Evolutionary conservation across 2,329 filamentous ascomycete species (phyloP).

Genomic region (Talaromyces rugulosus): DNA sequence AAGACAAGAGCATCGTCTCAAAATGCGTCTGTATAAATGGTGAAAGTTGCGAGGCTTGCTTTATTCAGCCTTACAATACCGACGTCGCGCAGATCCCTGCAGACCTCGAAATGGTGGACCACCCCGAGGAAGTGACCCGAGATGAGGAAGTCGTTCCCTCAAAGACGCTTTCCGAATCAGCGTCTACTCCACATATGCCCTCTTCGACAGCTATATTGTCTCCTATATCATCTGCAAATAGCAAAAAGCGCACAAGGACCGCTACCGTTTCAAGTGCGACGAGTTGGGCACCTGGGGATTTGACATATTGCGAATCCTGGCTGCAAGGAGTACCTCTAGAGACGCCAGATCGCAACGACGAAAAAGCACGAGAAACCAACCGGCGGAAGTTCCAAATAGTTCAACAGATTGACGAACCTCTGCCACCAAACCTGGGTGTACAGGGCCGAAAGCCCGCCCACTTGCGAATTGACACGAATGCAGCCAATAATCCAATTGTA

Average conservation of each 20-base stretch:
- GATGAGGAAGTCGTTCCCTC: neutral
- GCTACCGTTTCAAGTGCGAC: constrained; percentile 33
- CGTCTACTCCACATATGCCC: constrained; percentile 9
- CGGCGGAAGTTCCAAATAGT: constrained; percentile 35
- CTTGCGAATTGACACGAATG: constrained; percentile 12
- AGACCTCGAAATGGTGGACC: neutral
- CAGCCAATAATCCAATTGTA: constrained; percentile 13
- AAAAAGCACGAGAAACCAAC: constrained; percentile 25
- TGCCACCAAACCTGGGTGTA: constrained; percentile 17
- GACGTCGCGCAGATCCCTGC: neutral
- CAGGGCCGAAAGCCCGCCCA: constrained; percentile 10
- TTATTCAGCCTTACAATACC: neutral
- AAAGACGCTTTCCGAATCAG: constrained; percentile 4
- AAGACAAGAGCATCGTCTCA: neutral
- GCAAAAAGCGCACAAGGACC: constrained; percentile 26
- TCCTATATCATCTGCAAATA: constrained; percentile 17
- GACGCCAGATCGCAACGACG: constrained; percentile 20
- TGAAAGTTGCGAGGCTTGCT: constrained; percentile 6
- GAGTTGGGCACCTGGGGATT: constrained; percentile 34
- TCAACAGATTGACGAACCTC: constrained; percentile 26
- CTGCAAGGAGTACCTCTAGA: constrained; percentile 34
- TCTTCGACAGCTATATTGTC: constrained; percentile 12
- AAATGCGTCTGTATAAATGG: constrained; percentile 1
- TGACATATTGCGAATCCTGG: constrained; percentile 36
- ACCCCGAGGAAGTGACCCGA: neutral